A percentile compares a stretch with the other conserved stretches of the same genome.
Conservation (phyloP, 202 grass and related monocot genomes). For the Eragrostis tef region DNA sequence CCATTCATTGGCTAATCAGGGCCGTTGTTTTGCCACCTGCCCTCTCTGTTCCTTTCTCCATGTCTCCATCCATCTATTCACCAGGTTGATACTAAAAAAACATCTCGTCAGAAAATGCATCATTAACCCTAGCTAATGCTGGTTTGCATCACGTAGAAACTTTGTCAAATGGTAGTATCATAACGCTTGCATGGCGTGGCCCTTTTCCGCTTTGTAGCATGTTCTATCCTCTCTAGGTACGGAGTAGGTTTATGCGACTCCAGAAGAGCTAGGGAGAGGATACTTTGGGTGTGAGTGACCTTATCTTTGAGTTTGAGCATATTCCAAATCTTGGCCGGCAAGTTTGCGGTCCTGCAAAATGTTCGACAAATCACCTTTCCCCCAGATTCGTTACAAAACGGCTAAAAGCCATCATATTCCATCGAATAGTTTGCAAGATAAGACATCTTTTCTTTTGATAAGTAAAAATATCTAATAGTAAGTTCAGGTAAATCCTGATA, state of each 20-base stretch:
- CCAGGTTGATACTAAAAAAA: neutral
- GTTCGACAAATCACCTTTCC: constrained; percentile 23
- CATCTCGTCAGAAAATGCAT: neutral
- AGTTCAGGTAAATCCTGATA: neutral
- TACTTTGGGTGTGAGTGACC: constrained; percentile 4
- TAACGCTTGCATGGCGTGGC: constrained; percentile 2
- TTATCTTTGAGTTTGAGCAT: constrained; percentile 38
- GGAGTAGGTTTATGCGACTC: neutral
- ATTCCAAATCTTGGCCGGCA: constrained; percentile 49
- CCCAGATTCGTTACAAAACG: constrained; percentile 7
- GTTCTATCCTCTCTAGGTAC: neutral
- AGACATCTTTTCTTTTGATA: neutral
- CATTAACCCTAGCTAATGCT: constrained; percentile 22
- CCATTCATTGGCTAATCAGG: constrained; percentile 47
- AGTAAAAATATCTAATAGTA: neutral
- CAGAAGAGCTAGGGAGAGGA: neutral
- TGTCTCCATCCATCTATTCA: constrained; percentile 1
- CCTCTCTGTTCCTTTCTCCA: neutral
- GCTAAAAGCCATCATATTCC: neutral
- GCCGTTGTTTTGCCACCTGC: constrained; percentile 20
- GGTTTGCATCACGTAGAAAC: neutral
- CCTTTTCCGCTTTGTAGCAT: neutral
- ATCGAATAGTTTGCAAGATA: neutral
- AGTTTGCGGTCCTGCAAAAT: constrained; percentile 21
- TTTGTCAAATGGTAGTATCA: constrained; percentile 27